These are phyloP conservation scores for Priceomyces carsonii DNA, from an alignment of 805 yeast species.

Conservation along the genomic window DNA sequence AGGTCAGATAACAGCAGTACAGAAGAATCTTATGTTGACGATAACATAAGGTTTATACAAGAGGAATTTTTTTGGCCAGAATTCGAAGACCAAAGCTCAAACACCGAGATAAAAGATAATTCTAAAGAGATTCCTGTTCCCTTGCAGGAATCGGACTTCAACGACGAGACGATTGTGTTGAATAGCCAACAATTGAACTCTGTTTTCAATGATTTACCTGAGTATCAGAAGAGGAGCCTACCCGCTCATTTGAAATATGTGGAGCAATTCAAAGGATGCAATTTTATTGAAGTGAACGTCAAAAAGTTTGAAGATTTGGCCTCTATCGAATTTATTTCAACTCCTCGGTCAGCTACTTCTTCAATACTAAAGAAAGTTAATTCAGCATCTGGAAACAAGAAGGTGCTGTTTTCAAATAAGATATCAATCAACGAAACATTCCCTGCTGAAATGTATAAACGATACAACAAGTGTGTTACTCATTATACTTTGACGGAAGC, in stretches of 20 bases:
- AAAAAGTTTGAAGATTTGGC: conserved; percentile 27
- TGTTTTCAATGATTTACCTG: conserved; percentile 23
- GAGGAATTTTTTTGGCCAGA: conserved; percentile 27
- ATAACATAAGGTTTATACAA: conserved; percentile 27
- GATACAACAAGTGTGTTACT: conserved; percentile 54
- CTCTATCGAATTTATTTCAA: not conserved
- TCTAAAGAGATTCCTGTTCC: conserved; percentile 4
- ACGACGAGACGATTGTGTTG: conserved; percentile 16
- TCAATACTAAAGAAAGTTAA: conserved; percentile 15
- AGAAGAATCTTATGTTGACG: conserved; percentile 31
- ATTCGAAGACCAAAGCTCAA: conserved; percentile 5
- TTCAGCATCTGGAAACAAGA: conserved; percentile 17
- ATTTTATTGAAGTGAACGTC: conserved; percentile 27
- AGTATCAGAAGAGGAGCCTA: conserved; percentile 22
- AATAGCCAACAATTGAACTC: conserved; percentile 26
- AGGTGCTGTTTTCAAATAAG: conserved; percentile 47
- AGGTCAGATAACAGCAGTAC: conserved; percentile 6
- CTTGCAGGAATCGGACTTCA: not conserved
- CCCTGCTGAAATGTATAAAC: conserved; percentile 51
- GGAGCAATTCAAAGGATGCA: conserved; percentile 37
- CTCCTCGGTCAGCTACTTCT: not conserved
- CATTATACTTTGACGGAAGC: conserved; percentile 54
- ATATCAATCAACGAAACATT: conserved; percentile 53
- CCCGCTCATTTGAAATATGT: conserved; percentile 37
- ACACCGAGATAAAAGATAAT: conserved; percentile 4